A percentile compares a stretch with the other conserved stretches of the same genome.
Conservation (phyloP, 345 rosid species). For the Combretum micranthum region DNA sequence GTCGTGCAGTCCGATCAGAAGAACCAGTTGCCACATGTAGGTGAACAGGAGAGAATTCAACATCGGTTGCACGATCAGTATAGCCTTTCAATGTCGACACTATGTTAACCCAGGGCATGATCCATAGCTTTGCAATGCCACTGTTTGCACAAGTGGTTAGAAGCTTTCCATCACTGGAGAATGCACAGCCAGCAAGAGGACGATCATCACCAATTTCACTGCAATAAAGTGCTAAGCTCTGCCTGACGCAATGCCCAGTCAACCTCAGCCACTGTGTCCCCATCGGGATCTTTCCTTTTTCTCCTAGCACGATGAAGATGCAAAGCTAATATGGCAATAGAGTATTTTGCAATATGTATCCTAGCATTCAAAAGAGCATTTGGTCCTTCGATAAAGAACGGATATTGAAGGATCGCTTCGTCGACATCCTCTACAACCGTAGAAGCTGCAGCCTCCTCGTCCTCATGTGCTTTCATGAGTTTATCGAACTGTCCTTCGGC, state of each 20-base stretch:
- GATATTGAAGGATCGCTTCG: conserved; percentile 62
- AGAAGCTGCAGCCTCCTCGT: conserved; percentile 56
- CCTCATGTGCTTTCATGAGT: conserved; percentile 82
- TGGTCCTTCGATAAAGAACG: conserved; percentile 81
- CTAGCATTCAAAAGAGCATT: conserved; percentile 67
- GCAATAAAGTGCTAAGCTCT: conserved; percentile 62
- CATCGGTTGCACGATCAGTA: conserved; percentile 89
- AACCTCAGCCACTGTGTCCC: conserved; percentile 72
- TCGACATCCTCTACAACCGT: conserved; percentile 41
- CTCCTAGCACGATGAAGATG: conserved; percentile 67
- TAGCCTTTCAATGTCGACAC: conserved; percentile 71
- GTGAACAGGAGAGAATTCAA: conserved; percentile 71
- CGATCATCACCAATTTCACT: conserved; percentile 87
- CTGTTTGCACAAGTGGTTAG: conserved; percentile 85
- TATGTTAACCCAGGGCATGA: conserved; percentile 60
- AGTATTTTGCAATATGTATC: conserved; percentile 64
- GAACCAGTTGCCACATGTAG: conserved; percentile 83
- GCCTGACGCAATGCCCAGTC: conserved; percentile 69
- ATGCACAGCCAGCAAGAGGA: conserved; percentile 88
- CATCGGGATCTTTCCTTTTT: conserved; percentile 86
- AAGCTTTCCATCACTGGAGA: conserved; percentile 65
- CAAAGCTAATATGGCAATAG: conserved; percentile 53
- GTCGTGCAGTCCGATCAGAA: conserved; percentile 87
- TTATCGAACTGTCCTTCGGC: conserved; percentile 75
- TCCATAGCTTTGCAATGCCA: conserved; percentile 89